Conservation (phyloP, 2,329 filamentous ascomycete genomes). For the Venturiaceae sp. region DNA sequence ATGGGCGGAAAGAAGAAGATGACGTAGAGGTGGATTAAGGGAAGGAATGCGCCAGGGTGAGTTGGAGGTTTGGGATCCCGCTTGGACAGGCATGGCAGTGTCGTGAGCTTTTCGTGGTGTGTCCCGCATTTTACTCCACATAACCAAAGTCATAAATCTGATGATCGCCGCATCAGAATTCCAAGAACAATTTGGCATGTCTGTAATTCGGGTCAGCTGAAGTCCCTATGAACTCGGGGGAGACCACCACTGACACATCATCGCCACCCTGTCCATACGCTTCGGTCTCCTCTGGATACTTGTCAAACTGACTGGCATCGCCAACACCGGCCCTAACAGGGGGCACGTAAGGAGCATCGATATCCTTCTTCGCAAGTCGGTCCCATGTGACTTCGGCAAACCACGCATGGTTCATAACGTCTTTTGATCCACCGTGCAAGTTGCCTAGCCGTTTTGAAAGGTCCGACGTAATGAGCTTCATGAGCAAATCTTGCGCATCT, state of each 20-base stretch:
- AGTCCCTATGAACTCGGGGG: neutral
- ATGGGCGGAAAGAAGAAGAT: neutral
- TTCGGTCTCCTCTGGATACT: constrained; percentile 95
- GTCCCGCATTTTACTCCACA: no score
- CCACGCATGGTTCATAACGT: constrained; percentile 94
- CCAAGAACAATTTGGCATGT: constrained; percentile 7
- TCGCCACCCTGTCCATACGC: constrained; percentile 70
- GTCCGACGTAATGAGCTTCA: constrained; percentile 88
- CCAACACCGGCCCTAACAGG: constrained; percentile 89
- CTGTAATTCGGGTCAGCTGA: neutral
- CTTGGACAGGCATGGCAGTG: no score
- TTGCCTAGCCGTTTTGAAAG: constrained; percentile 93
- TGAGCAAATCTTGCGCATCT: constrained; percentile 85
- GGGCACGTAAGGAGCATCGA: constrained; percentile 94
- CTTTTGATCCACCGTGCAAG: constrained; percentile 77
- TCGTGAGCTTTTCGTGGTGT: no score
- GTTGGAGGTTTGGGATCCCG: neutral
- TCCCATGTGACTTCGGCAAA: constrained; percentile 99
- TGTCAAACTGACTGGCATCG: constrained; percentile 95
- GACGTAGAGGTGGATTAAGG: neutral
- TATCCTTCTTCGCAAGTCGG: constrained; percentile 84
- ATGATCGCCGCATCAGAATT: constrained; percentile 2
- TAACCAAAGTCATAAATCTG: no score
- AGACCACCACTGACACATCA: constrained; percentile 66
- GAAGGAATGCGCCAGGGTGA: neutral